These are phyloP conservation scores for Grigorovia transvaalensis DNA, from an alignment of 805 yeast species.

Conservation along the genomic window DNA sequence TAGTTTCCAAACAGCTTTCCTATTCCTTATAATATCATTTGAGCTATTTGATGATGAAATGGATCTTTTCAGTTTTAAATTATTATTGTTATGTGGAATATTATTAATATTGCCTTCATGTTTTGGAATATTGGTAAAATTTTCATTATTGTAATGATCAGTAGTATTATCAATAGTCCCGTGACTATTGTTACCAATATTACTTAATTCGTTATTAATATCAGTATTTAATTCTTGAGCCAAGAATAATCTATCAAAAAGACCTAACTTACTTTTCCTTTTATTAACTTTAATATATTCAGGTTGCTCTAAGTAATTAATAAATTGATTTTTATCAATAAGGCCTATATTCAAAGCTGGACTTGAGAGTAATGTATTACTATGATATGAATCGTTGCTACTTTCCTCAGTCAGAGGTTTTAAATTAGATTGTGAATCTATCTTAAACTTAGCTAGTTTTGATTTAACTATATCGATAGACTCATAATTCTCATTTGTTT, in stretches of 20 bases:
- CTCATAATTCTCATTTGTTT: neutral
- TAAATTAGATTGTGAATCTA: neutral
- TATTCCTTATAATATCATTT: neutral
- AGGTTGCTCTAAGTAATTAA: slow-evolving; percentile 40
- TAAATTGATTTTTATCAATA: slow-evolving; percentile 30
- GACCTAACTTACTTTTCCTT: slow-evolving; percentile 36
- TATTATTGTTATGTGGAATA: neutral
- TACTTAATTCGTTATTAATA: slow-evolving; percentile 1
- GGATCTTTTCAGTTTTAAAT: neutral
- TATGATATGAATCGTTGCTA: neutral
- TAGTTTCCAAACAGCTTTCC: slow-evolving; percentile 55
- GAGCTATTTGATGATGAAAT: neutral
- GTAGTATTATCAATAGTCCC: neutral
- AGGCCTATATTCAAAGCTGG: slow-evolving; percentile 5
- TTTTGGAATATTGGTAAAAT: neutral
- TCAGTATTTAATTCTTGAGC: slow-evolving; percentile 47
- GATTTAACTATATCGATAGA: slow-evolving; percentile 2
- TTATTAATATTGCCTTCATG: neutral
- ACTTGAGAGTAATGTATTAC: slow-evolving; percentile 3
- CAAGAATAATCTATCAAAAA: slow-evolving; percentile 43
- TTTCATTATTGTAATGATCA: neutral
- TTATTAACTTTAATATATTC: slow-evolving; percentile 42
- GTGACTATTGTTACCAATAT: neutral
- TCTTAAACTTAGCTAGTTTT: neutral
- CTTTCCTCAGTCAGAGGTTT: neutral